These are phyloP conservation scores for Evansstolkia leycettana DNA, from an alignment of 495 filamentous ascomycete genomes.

Conservation along the genomic window DNA sequence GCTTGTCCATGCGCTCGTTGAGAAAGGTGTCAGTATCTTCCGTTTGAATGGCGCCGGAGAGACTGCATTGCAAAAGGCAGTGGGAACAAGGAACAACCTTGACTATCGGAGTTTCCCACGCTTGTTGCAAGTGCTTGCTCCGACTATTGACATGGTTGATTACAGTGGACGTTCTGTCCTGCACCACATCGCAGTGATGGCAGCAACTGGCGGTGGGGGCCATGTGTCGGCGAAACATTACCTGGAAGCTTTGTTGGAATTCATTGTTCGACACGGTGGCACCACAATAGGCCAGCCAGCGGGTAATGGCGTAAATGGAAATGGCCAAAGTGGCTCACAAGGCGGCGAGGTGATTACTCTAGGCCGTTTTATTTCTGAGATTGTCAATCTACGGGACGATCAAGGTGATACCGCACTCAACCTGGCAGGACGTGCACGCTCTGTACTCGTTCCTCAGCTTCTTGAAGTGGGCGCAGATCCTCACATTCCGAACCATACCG, in stretches of 20 bases:
- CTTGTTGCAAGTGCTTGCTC: constrained; percentile 72
- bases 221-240: constrained; percentile 77
- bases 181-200: constrained; percentile 91
- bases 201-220: constrained; percentile 79
- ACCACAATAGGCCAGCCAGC: constrained; percentile 43
- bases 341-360: constrained; percentile 57
- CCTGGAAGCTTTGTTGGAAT: constrained; percentile 83
- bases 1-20: constrained; percentile 65
- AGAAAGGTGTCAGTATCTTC: constrained; percentile 71
- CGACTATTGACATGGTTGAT: constrained; percentile 85
- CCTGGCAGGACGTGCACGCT: constrained; percentile 81
- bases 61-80: constrained; percentile 80
- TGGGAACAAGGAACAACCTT: constrained; percentile 79
- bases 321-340: constrained; percentile 16
- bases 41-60: constrained; percentile 81
- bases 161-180: constrained; percentile 80
- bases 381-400: constrained; percentile 87
- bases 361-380: constrained; percentile 84
- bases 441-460: constrained; percentile 85
- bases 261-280: constrained; percentile 76
- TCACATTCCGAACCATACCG: constrained; percentile 75
- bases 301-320: constrained; percentile 17
- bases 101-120: constrained; percentile 74
- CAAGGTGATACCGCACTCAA: constrained; percentile 91
- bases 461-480: constrained; percentile 88